Evolutionary conservation across 192 early-diverging fungal species (phyloP).

Genomic region (Coemansia sp.): DNA sequence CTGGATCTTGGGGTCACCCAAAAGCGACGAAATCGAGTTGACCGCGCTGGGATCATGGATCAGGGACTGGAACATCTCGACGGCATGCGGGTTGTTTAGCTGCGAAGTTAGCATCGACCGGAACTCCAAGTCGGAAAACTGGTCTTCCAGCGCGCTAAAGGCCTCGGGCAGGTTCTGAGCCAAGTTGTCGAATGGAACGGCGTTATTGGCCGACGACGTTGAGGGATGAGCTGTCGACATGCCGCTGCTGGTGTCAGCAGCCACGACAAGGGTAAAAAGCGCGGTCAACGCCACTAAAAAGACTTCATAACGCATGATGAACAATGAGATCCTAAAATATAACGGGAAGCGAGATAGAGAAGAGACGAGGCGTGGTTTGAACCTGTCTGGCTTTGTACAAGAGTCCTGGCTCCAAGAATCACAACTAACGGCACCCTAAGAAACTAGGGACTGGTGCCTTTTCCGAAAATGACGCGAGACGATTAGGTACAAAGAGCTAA

Average conservation of each 20-base stretch:
- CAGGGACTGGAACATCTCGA: slow-evolving; percentile 52
- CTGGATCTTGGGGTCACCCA: slow-evolving; percentile 44
- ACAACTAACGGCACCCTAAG: background rate
- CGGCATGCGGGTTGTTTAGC: slow-evolving; percentile 48
- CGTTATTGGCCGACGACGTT: background rate
- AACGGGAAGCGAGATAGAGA: background rate
- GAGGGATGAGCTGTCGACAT: background rate
- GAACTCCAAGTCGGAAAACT: slow-evolving; percentile 40
- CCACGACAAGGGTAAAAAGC: slow-evolving; percentile 2
- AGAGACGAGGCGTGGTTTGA: background rate
- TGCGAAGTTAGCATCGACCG: slow-evolving; percentile 43
- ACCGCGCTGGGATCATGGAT: slow-evolving; percentile 43
- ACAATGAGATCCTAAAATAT: background rate
- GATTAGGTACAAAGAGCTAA: background rate
- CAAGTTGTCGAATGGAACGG: slow-evolving; percentile 43
- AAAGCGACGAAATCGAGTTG: slow-evolving; percentile 42
- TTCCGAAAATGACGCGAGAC: background rate
- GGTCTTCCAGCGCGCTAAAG: slow-evolving; percentile 39
- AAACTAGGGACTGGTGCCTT: background rate
- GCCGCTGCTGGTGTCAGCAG: slow-evolving; percentile 6
- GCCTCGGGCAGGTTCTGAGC: slow-evolving; percentile 51
- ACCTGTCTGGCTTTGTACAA: background rate
- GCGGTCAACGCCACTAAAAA: background rate
- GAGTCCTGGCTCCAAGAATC: background rate
- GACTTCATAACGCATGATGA: background rate